phyloP scores from a whole-genome alignment of 108 stramenopile genomes.

The Discostella pseudostelligera region DNA sequence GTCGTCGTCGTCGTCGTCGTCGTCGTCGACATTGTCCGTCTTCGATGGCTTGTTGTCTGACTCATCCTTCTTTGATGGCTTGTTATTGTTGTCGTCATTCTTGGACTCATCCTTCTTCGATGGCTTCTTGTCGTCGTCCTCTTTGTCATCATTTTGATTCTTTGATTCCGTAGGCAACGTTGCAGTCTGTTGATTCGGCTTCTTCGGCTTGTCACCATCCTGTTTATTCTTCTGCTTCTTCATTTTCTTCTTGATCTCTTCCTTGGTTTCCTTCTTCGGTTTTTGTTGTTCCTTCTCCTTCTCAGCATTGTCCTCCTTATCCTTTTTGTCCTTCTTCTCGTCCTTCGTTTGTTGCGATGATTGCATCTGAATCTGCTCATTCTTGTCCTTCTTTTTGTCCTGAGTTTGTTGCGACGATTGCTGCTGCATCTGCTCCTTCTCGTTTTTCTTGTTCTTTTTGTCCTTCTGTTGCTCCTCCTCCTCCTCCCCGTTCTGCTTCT shows the following conservation, averaged over 20 bases:
- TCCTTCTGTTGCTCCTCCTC: background rate
- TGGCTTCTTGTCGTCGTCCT: background rate
- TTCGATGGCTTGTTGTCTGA: background rate
- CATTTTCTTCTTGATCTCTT: background rate
- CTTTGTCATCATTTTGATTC: background rate
- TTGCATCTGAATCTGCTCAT: background rate
- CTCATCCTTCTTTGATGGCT: background rate
- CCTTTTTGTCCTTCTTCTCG: background rate
- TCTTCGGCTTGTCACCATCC: background rate
- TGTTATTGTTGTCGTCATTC: background rate
- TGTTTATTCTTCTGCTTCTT: background rate
- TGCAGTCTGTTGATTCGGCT: background rate
- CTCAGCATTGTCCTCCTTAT: background rate
- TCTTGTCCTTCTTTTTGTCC: background rate
- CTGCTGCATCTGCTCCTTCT: background rate
- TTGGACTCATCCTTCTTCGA: conserved; percentile 14
- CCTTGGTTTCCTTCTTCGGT: background rate
- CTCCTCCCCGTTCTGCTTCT: background rate
- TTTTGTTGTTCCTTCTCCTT: background rate
- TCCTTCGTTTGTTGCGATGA: background rate
- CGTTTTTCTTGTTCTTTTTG: background rate
- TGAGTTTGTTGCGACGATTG: no score
- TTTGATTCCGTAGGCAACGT: background rate
- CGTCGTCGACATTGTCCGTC: background rate
- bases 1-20: background rate